Evolutionary conservation across 2,329 filamentous ascomycete genomes (phyloP), one percentile per base, ranked within the genome.

Genomic region (Xylaria sp.): DNA sequence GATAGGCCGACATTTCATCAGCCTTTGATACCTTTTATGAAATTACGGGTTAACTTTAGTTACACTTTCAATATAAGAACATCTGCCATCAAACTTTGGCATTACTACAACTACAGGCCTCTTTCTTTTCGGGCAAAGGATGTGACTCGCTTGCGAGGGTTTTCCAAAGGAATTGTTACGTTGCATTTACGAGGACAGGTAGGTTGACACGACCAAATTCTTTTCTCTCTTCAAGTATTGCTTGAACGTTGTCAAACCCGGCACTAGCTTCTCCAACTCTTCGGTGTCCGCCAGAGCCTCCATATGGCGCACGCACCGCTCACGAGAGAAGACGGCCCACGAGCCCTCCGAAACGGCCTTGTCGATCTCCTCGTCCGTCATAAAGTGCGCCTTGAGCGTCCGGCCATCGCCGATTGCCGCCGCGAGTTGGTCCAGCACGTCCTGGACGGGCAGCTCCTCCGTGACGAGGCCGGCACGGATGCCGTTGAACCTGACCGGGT

Each of bases 141-240:
- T 11, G 24, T 26, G 11, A 26, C 24, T 26, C 24, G 24, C 24
- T 26, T 5, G 24, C 24, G 11, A 5, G 11, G 24, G 6, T 26
- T 26, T 26, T 26, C 24, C 24, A 26, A 26, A 26, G 11, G 5
- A 26, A 26, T 6, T 26, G 24, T 26, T 26, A 11, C 24, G 5
- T 26, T 11, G 16, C 29, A 34, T 34, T 13, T 13, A 34, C 4
- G 9, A 13, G 6, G 5, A 6, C 9, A 34, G 16, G 26, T 66
- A 75, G 1, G 71, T 74, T 40, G 65, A 57, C 38, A 53, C 51
- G 4, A 75, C 56, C 4, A 44, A 50, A 0, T 59, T 64, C 56
- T 71, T 71, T 64, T 81, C 74, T 43, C 72, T 66, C 50, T 71
- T 63, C 39, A 81, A 48, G 46, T 76, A 82, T 18, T 68, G 60